phyloP scores from a whole-genome alignment of 345 rosid genomes.

The Aquilaria yunnanensis region DNA sequence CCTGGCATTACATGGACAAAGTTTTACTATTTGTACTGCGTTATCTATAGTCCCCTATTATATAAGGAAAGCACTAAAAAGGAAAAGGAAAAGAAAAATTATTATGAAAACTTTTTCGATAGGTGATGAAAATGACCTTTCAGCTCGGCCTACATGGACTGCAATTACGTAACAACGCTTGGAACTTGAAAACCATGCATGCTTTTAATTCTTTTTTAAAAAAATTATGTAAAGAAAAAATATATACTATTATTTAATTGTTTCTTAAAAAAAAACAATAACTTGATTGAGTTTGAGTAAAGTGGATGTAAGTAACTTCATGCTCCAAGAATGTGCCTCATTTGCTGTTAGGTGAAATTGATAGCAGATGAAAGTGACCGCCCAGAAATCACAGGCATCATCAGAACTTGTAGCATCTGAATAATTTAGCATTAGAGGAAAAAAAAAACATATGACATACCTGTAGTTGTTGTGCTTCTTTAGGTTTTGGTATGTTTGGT shows the following conservation, averaged over 20 bases:
- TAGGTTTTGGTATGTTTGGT: slow-evolving; percentile 22
- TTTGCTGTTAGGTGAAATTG: slow-evolving; percentile 10
- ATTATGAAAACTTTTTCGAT: slow-evolving; percentile 8
- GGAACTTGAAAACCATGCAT: background rate
- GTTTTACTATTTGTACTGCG: too few relatives aligned
- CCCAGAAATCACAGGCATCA: background rate
- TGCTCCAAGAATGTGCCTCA: background rate
- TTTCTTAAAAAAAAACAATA: background rate
- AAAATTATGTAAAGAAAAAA: background rate
- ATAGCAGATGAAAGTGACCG: slow-evolving; percentile 6
- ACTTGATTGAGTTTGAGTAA: background rate
- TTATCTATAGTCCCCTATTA: too few relatives aligned
- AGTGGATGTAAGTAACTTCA: slow-evolving; percentile 1
- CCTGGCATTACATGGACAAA: too few relatives aligned
- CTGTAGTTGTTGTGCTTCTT: slow-evolving; percentile 14
- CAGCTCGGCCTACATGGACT: slow-evolving; percentile 15
- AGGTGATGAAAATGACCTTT: slow-evolving; percentile 20
- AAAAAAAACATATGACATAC: slow-evolving; percentile 16
- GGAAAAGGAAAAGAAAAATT: background rate
- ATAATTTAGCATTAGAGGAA: background rate
- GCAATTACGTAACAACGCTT: slow-evolving; percentile 6
- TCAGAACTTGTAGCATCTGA: background rate
- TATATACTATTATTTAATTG: background rate
- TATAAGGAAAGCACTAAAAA: too few relatives aligned
- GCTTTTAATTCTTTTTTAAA: background rate